A percentile compares a stretch with the other conserved stretches of the same genome.
Evolutionary conservation across 2,329 filamentous ascomycete genomes (phyloP).

Genomic region (Onygenales sp.): DNA sequence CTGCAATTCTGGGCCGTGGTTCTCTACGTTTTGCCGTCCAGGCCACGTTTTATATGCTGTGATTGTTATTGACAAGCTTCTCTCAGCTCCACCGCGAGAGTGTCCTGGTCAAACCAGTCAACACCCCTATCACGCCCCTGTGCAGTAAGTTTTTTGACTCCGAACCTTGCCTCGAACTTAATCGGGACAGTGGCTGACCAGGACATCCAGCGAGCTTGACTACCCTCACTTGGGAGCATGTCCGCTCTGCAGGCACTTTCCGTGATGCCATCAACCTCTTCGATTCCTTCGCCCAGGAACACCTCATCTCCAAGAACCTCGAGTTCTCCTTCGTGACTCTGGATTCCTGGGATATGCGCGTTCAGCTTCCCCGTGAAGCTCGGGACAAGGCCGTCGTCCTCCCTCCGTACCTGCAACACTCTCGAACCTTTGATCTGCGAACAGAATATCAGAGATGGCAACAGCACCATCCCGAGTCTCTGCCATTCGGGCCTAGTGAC

Average conservation of each 20-base stretch:
- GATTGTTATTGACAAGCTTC: background rate
- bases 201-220: slow-evolving; percentile 71
- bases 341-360: slow-evolving; percentile 95
- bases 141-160: slow-evolving; percentile 68
- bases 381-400: slow-evolving; percentile 97
- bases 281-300: slow-evolving; percentile 85
- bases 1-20: background rate
- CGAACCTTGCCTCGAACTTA: slow-evolving; percentile 6
- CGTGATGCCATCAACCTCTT: slow-evolving; percentile 93
- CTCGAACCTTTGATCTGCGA: slow-evolving; percentile 89
- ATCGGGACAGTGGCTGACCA: background rate
- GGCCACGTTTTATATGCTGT: background rate
- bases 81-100: slow-evolving; percentile 82
- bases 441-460: slow-evolving; percentile 99
- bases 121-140: slow-evolving; percentile 94
- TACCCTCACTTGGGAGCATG: slow-evolving; percentile 97
- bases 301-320: slow-evolving; percentile 79
- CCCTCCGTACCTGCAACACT: slow-evolving; percentile 94
- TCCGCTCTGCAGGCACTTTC: slow-evolving; percentile 94
- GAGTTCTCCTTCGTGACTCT: slow-evolving; percentile 98
- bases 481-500: slow-evolving; percentile 92
- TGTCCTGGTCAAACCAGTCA: slow-evolving; percentile 94
- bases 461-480: slow-evolving; percentile 92
- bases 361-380: slow-evolving; percentile 93
- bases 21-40: background rate